Base-by-base conservation (phyloP, 129 eudicot genomes). In the Artemisia argyi region DNA sequence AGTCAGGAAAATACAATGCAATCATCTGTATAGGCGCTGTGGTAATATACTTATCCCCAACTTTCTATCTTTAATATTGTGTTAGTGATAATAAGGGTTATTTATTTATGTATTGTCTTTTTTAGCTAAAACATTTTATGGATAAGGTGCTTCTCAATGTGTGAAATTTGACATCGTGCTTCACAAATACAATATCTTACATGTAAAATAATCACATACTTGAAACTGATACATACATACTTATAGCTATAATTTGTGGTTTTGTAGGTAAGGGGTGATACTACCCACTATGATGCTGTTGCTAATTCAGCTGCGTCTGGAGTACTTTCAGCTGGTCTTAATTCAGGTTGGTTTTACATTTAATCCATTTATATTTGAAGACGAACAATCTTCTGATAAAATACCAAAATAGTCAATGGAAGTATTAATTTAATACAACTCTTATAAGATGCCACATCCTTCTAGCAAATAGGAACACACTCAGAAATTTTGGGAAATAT, bases 1-100 rank as follows among this genome's bases (percentile, higher is more conserved):
- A 86, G 74, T 94, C 98, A 22, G 63, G 84, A 66, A 94, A 88
- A 66, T 94, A 94, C 75, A 78, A 94, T 18, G 89, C 98, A 0
- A 73, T 94, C 53, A 61, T 94, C 78, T 94, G 98, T 49, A 90
- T 94, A 70, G 98, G 98, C 35, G 98, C 98, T 76, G 98, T 94
- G 97, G 98, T 94, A 69, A 66, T 63, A 74, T 61, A 69, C 13
- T 49, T 68, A 0, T 32, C 53, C 4, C 39, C 61, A 4, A 67
- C 18, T 18, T 44, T 51, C 19, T 48, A 13, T 64, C 7, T 66
- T 20, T 18, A 78, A 65, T 80, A 66, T 65, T 32, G 44, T 4
- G 18, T 59, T 69, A 51, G n/a, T 44, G 12, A 46, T 42, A 69
- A 48, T 42, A 32, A 24, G 10, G 11, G 62, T 32, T 18, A 42